Base-by-base conservation (phyloP, 768 basidiomycete genomes). In the Boletus vermiculosoides region DNA sequence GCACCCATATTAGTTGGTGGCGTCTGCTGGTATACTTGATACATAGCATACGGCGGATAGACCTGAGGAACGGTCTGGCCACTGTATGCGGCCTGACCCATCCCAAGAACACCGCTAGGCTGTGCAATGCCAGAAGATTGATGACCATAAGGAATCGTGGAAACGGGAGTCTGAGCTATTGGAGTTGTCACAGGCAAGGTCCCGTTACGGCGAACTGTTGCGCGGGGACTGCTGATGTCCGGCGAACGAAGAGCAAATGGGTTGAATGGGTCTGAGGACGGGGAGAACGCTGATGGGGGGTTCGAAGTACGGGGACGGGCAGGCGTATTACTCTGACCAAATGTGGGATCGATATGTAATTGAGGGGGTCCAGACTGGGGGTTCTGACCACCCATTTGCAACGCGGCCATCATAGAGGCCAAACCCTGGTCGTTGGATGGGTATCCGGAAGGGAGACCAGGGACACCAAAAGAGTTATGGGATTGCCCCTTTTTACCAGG, bases 351-450 rank as follows among this genome's bases (percentile, higher is more conserved):
- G 53, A 86, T 82, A 50, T 88, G 85, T 31, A 90, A 76, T 65
- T 86, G 86, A 50, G 86, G 80, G 30, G 86, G 90, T 12, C 84
- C 89, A 34, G 88, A 85, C 67, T 92, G 88, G 18, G 88, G 85
- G 60, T 90, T 92, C 70, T 91, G 89, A 22, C 88, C 90, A 60
- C 89, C 91, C 90, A 92, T 91, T 72, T 92, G 92, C 61, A 93
- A 75, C 18, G 92, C 88, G 33, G 91, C 92, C 90, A 94, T 93
- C 90, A 94, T 93, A 13, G 90, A 92, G 48, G 91, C 91, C 52
- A 94, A 74, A 18, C 89, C 88, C 71, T 92, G 91, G 66, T 92
- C 90, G 56, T 87, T 90, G 48, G 86, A 83, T 15, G 88, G 87
- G 66, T 92, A 91, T 30, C 89, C 88, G 9, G 87, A 83, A 13